phyloP scores from a whole-genome alignment of 2,329 filamentous ascomycete genomes.

The Aspergillus nomiae region DNA sequence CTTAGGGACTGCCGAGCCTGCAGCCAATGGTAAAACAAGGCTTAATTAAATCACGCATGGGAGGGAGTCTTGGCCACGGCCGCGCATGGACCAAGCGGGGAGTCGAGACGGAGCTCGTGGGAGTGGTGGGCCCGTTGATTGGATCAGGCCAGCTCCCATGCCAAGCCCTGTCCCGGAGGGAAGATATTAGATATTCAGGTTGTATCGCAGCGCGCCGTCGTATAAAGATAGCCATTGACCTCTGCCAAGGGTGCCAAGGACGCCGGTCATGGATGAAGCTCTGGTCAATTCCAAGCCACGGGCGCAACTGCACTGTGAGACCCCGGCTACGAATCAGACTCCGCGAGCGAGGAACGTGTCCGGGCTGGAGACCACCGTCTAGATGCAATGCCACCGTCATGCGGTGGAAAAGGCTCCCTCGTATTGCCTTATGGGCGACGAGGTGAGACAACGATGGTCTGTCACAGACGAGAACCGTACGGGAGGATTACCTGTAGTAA shows the following conservation, averaged over 20 bases:
- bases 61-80: neutral
- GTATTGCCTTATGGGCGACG: neutral
- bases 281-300: neutral
- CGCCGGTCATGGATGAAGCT: neutral
- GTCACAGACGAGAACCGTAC: no score
- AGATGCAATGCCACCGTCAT: neutral
- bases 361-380: neutral
- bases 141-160: neutral
- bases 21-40: neutral
- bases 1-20: neutral
- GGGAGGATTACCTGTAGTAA: no score
- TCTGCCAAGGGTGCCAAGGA: constrained; percentile 1
- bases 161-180: neutral
- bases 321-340: neutral
- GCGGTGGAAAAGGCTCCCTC: neutral
- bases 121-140: neutral
- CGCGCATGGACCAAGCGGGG: neutral
- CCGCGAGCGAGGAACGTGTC: neutral
- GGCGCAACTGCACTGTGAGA: neutral
- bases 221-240: neutral
- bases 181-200: neutral
- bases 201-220: neutral
- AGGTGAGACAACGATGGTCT: neutral
- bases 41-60: constrained; percentile 2
- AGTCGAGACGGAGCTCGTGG: neutral